Base-by-base conservation (phyloP, 2,329 filamentous ascomycete genomes). In the Fusarium marasasianum region DNA sequence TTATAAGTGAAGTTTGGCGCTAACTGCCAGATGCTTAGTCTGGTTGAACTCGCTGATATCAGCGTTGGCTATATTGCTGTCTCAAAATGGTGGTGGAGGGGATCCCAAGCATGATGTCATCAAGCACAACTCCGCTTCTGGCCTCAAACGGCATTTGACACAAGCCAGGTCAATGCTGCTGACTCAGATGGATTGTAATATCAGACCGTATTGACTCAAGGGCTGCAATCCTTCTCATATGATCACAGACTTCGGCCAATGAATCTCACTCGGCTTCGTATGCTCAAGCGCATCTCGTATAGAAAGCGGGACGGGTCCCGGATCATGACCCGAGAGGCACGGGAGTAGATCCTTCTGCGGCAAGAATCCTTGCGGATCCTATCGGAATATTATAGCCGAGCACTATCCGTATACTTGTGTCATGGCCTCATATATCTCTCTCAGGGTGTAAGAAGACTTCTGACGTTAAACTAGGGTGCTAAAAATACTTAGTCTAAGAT, bases 1-100 rank as follows among this genome's bases (percentile, higher is more conserved):
- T 26, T 15, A 5, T 5, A 9, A 17, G 14, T 38, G 5, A 26
- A 17, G 33, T 13, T 17, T 22, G 3, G 18, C 7, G 2, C 35
- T 48, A 2, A 17, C 3, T 8, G 4, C 9, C 26, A 22, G 9
- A 8, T 5, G 0, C 3, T 6, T 7, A 9, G 14, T 10, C 11
- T n/a, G 3, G 11, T 18, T 0, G 8, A 9, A 50, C 3, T 50
- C 14, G 3, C 15, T 13, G 7, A n/a, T 6, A 17, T 1, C 14
- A 17, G 24, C 24, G 29, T 31, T 31, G 10, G 17, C 44, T 26
- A 7, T 26, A 20, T 20, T 45, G 17, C 13, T n/a, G 20, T 17
- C 43, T 26, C 14, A n/a, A 37, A 15, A 26, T 20, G 17, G 12
- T 26, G 33, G n/a, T 53, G 1, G 17, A 37, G 24, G 31, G 3